Percentiles rank a stretch among this genome's conserved stretches.
Conservation (phyloP, 108 stramenopile genomes). For the Asterionellopsis glacialis region DNA sequence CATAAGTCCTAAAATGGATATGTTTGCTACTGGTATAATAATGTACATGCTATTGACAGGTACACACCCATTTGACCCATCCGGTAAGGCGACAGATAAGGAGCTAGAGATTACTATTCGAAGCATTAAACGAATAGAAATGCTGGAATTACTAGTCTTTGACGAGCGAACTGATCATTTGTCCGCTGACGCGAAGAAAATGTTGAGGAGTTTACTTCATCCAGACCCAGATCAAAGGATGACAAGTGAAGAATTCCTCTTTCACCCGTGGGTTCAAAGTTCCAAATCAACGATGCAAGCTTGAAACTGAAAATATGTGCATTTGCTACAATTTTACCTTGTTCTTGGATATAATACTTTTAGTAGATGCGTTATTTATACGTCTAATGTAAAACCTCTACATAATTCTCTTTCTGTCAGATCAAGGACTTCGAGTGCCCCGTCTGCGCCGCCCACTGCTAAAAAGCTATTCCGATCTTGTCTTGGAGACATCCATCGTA, state of each 20-base stretch:
- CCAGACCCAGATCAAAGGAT: slow-evolving; percentile 61
- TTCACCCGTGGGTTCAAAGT: slow-evolving; percentile 87
- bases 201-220: slow-evolving; percentile 67
- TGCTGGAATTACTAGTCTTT: background rate
- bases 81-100: slow-evolving; percentile 21
- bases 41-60: slow-evolving; percentile 75
- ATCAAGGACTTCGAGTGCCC: slow-evolving; percentile 64
- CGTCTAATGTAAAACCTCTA: slow-evolving; percentile 16
- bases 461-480: slow-evolving; percentile 35
- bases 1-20: slow-evolving; percentile 64
- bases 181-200: slow-evolving; percentile 50
- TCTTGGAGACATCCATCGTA: slow-evolving; percentile 54
- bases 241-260: slow-evolving; percentile 72
- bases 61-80: slow-evolving; percentile 62
- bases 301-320: too few species aligned
- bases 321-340: too few species aligned
- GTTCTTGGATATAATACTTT: too few species aligned
- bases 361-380: too few species aligned
- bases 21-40: slow-evolving; percentile 61
- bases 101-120: slow-evolving; percentile 43
- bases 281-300: slow-evolving; percentile 13
- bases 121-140: too few species aligned
- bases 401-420: slow-evolving; percentile 38
- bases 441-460: slow-evolving; percentile 68
- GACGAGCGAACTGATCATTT: slow-evolving; percentile 33